A percentile compares a stretch with the other conserved stretches of the same genome.
Conservation (phyloP, 441 rosid species). For the Jatropha podagrica region DNA sequence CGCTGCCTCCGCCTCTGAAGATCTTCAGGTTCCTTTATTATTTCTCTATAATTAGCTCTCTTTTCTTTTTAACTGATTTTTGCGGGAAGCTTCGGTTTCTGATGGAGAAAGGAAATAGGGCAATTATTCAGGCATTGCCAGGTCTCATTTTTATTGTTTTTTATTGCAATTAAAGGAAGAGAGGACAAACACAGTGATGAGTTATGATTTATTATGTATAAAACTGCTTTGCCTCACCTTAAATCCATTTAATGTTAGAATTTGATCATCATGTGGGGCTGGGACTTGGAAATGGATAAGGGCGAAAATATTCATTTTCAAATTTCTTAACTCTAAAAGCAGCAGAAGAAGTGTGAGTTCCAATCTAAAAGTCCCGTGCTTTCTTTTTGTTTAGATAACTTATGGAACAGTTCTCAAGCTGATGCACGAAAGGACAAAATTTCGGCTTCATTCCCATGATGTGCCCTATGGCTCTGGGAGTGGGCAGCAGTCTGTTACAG, state of each 20-base stretch:
- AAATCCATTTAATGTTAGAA: not conserved
- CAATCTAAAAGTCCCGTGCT: not conserved
- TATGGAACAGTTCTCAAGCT: conserved; percentile 84
- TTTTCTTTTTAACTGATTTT: too few species aligned
- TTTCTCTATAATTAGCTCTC: not conserved
- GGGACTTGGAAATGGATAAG: too few species aligned
- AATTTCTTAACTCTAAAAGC: not conserved
- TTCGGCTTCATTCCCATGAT: conserved; percentile 88
- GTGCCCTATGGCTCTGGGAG: conserved; percentile 99
- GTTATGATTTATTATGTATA: too few species aligned
- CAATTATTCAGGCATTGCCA: too few species aligned
- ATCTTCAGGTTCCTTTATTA: conserved; percentile 55
- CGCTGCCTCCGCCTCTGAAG: conserved; percentile 42
- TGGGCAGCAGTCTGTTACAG: conserved; percentile 97
- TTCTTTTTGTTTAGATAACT: conserved; percentile 53
- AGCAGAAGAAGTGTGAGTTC: not conserved
- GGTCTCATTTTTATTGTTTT: too few species aligned
- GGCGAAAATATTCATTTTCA: too few species aligned
- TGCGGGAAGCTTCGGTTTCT: too few species aligned
- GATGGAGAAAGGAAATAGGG: too few species aligned
- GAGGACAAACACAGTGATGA: too few species aligned
- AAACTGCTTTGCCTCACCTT: too few species aligned
- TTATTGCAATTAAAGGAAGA: too few species aligned
- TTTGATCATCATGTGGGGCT: not conserved
- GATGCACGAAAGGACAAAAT: conserved; percentile 88